Base-by-base conservation (phyloP, 192 early-diverging fungal genomes). In the Coemansia sp. region DNA sequence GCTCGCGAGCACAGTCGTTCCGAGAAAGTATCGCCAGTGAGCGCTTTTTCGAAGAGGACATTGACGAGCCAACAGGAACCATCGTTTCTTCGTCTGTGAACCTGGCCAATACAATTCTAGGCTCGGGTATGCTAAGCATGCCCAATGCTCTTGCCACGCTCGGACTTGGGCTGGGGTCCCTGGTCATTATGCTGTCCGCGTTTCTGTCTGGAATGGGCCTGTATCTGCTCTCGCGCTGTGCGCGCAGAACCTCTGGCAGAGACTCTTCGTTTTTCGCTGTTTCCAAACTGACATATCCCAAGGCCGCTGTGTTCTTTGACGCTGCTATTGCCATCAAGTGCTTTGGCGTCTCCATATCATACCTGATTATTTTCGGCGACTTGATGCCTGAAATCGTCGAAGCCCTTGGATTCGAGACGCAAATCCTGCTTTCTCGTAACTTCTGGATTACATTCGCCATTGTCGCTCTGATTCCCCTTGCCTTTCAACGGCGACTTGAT, bases 111-210 rank as follows among this genome's bases (percentile, higher is more conserved):
- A 99, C 96, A 0, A 96, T 99, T 70, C 80, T 98, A 10, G 96
- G 96, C n/a, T 89, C 90, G 48, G 97, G 96, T 4, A 96, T 98
- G 94, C 81, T 99, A 28, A 96, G 96, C 34, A 96, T 99, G 97
- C 93, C 96, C 28, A 85, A 87, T 48, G 95, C 95, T 8, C 73
- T 99, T 48, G 91, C 93, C 1, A 74, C 90, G 11, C 85, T 93
- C 17, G 97, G 97, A 42, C 78, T 99, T 56, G 77, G 86, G 4
- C 72, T 94, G 0, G 97, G 96, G 25, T 88, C 92, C 5, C 66
- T 93, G 25, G 77, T 97, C 45, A 91, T 99, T 32, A 33, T 89
- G 7, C 84, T 94, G 31, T 92, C 93, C 5, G 95, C 85, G 16
- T 40, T 57, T 5, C 85, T 89, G 40, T 93, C 96, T 8, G 83